Base-by-base conservation (phyloP, 2,329 filamentous ascomycete species). In the Sclerotinia nivalis region DNA sequence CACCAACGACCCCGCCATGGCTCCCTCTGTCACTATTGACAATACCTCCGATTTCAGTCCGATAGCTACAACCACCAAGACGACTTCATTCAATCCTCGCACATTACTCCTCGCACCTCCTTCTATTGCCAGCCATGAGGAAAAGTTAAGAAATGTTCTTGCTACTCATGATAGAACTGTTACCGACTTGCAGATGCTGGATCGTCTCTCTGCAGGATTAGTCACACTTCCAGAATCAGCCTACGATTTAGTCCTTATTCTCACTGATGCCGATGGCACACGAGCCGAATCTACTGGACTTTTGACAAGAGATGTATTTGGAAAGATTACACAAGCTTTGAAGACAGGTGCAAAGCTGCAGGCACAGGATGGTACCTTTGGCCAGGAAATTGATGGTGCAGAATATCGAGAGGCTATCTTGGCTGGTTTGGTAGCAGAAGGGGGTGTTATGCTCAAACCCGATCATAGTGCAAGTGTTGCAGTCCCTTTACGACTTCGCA, bases 121-220 rank as follows among this genome's bases (percentile, higher is more conserved):
- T 18, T 97, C 93, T 34, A 87, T 98, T 76, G 91, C 96, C 74
- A 88, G 93, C 69, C 91, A 97, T 81, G 92, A 94, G 75, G 90
- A 93, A 74, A 89, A 89, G 76, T 86, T 98, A 74, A 87, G 88
- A 73, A 83, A 84, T 74, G 84, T 96, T 72, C 87, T 97, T 77
- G 84, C 88, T 71, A 84, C 88, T 70, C 89, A 93, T 82, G 89
- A 96, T 80, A 90, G 93, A 78, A 83, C 86, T 73, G 84, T 86
- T 59, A 95, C 93, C 72, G 96, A 99, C 79, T 85, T 99, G 67
- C 96, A 98, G 81, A 99, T 99, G 96, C 91, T 99, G 72, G 96
- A 99, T 82, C 93, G 96, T 66, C 87, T 99, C 54, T 89, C 92
- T 2, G 87, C 92, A 49, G 93, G 93, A 72, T 85, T 97, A 50